Percentiles rank a stretch among this genome's conserved stretches.
Evolutionary conservation across 345 rosid species (phyloP).

Genomic region (Bretschneidera sinensis): DNA sequence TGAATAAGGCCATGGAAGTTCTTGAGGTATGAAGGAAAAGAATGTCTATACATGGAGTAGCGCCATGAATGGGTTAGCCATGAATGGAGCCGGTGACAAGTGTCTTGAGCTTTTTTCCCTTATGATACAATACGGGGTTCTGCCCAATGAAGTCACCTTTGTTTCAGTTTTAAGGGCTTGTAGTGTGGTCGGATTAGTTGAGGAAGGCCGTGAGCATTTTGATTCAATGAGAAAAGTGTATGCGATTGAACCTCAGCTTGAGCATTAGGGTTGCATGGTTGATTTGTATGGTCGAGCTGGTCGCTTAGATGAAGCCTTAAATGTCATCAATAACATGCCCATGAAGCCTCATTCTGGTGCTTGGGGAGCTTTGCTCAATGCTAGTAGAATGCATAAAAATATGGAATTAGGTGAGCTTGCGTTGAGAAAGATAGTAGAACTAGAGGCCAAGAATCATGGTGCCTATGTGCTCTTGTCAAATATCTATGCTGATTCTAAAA

Average conservation of each 20-base stretch:
- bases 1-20: conserved; percentile 49
- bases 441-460: conserved; percentile 43
- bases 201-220: conserved; percentile 46
- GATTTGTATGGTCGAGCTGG: conserved; percentile 60
- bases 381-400: conserved; percentile 53
- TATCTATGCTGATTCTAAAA: conserved; percentile 51
- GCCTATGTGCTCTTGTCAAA: conserved; percentile 63
- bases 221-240: conserved; percentile 43
- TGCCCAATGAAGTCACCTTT: conserved; percentile 49
- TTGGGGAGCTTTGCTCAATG: conserved; percentile 69
- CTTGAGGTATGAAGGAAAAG: conserved; percentile 47
- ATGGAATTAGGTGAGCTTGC: conserved; percentile 49
- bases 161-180: conserved; percentile 57
- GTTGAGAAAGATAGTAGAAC: conserved; percentile 44
- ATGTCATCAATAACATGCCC: conserved; percentile 46
- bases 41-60: conserved; percentile 61
- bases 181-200: conserved; percentile 46
- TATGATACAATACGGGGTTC: conserved; percentile 39
- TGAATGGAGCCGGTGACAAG: conserved; percentile 44
- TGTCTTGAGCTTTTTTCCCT: conserved; percentile 48
- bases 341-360: conserved; percentile 55
- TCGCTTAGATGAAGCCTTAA: conserved; percentile 38
- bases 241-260: conserved; percentile 46
- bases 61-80: conserved; percentile 51
- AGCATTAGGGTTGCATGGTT: conserved; percentile 76